Evolutionary conservation across 805 yeast species (phyloP), one percentile per base, ranked within the genome.

Genomic region (Danielia oregonensis): DNA sequence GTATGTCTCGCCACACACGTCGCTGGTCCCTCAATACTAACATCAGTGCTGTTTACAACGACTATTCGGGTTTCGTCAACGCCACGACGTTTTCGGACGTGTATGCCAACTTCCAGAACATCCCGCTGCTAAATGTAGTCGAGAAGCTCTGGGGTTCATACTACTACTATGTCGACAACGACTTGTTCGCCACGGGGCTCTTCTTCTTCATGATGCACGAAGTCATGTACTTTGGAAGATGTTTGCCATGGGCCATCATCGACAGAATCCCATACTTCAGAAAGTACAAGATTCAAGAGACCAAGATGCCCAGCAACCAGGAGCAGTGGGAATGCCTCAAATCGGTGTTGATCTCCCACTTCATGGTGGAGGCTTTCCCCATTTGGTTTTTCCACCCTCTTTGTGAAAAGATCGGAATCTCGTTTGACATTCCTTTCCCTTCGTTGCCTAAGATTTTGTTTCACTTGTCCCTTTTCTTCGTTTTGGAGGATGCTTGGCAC

Each of bases 301-400:
- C 83, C 26, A 86, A 86, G 58, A 63, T 82, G 35, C 96, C 96
- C 26, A 69, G 85, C 30, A 73, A 75, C 40, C 72, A 74, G 57
- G 96, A 91, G 65, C 97, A 91, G 61, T 79, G 94, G 89, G 88
- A 86, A 61, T 91, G 98, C 63, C 70, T 86, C 49, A 84, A 86
- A 61, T 68, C 84, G 18, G 97, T 91, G 21, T 65, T 93, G 36
- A 74, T 79, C 31, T 83, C 94, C 3, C 98, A 91, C 66, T 80
- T 88, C 61, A 63, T 91, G 44, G 95, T 91, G 33, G 98, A 91
- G 70, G 95, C 95, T 4, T 70, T 93, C 42, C 97, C 97, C 37
- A 93, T 91, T 48, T 91, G 96, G 96, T 82, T 88, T 33, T 91
- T 91, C 79, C 97, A 91, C 62, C 95, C 96, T 42, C 65, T 91